Conservation (phyloP, 345 rosid genomes). For the Aethionema arabicum region DNA sequence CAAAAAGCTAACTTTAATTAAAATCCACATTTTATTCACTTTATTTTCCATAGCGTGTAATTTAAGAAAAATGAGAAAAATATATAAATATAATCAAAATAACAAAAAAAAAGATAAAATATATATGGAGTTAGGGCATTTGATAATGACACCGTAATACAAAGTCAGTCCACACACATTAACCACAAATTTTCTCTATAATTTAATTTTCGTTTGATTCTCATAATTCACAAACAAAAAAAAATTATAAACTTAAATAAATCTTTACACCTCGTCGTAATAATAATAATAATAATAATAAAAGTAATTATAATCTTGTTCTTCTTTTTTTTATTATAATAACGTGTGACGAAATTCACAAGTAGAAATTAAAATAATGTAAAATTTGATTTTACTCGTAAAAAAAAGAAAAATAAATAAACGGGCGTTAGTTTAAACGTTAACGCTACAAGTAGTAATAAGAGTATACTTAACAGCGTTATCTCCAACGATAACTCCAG, state of each 20-base stretch:
- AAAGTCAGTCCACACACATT: background rate
- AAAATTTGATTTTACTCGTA: no score
- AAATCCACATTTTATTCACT: no score
- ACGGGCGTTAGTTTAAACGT: slow-evolving; percentile 38
- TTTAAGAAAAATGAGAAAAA: background rate
- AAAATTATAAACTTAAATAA: background rate
- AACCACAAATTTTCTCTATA: background rate
- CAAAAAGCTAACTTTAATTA: no score
- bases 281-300: slow-evolving; percentile 18
- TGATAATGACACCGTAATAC: slow-evolving; percentile 23
- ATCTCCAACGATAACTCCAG: slow-evolving; percentile 41
- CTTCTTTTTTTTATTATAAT: slow-evolving; percentile 4
- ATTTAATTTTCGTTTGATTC: background rate
- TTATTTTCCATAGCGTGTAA: no score
- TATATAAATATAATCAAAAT: no score
- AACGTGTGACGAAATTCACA: slow-evolving; percentile 32
- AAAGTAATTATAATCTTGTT: slow-evolving; percentile 29
- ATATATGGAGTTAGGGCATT: background rate
- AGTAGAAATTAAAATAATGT: background rate
- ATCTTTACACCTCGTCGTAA: slow-evolving; percentile 15
- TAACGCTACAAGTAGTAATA: slow-evolving; percentile 54
- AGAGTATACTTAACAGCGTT: slow-evolving; percentile 73
- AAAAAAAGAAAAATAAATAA: background rate
- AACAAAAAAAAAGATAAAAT: background rate
- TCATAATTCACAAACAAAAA: background rate